Evolutionary conservation across 768 basidiomycete species (phyloP).

Genomic region (Amanita molliuscula): DNA sequence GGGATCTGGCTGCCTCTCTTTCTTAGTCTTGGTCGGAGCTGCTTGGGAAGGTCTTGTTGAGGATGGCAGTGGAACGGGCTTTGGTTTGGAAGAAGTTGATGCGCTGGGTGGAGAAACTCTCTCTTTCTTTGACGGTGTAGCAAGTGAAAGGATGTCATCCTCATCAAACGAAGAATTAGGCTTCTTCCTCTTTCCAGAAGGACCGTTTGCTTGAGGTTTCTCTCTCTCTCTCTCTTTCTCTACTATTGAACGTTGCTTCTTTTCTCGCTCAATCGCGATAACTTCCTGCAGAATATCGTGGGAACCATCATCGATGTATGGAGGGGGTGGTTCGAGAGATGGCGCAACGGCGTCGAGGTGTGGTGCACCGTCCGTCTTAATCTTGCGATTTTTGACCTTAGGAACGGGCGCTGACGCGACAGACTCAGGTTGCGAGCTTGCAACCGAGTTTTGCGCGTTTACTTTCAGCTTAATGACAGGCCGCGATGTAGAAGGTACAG

Average conservation of each 20-base stretch:
- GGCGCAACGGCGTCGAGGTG: constrained; percentile 19
- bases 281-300: constrained; percentile 77
- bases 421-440: constrained; percentile 21
- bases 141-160: constrained; percentile 54
- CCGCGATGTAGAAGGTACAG: constrained; percentile 26
- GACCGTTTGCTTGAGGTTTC: constrained; percentile 26
- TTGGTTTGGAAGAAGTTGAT: constrained; percentile 14
- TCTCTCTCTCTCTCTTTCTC: constrained; percentile 13
- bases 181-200: constrained; percentile 52
- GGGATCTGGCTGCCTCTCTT: constrained; percentile 28
- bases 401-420: constrained; percentile 16
- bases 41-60: constrained; percentile 15
- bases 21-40: constrained; percentile 27
- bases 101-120: constrained; percentile 30
- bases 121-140: constrained; percentile 53
- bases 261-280: constrained; percentile 66
- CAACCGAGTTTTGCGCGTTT: constrained; percentile 19
- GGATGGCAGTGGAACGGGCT: constrained; percentile 17
- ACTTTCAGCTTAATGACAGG: constrained; percentile 66
- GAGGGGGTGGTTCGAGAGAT: constrained; percentile 48
- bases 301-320: constrained; percentile 73
- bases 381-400: constrained; percentile 31
- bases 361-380: constrained; percentile 27
- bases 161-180: constrained; percentile 27
- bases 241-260: constrained; percentile 34